phyloP scores from a whole-genome alignment of 176 grass and related monocot genomes.

The Oryza brachyantha region DNA sequence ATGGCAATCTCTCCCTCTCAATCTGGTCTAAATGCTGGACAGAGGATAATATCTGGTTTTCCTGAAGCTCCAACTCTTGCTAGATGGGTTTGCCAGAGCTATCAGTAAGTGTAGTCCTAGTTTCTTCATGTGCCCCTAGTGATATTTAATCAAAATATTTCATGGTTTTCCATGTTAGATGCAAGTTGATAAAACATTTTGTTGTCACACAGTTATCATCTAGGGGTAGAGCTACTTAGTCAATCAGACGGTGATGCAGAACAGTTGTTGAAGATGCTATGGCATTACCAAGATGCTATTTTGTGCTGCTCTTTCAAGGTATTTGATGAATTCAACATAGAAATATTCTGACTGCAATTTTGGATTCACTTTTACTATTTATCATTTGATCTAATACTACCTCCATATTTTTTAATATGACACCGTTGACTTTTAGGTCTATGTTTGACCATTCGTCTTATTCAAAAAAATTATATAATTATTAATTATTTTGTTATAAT shows the following conservation, averaged over 20 bases:
- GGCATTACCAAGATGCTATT: constrained; percentile 93
- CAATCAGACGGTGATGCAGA: constrained; percentile 58
- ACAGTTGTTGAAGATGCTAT: constrained; percentile 77
- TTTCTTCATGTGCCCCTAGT: neutral
- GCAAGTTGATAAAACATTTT: constrained; percentile 25
- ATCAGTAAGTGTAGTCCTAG: constrained; percentile 54
- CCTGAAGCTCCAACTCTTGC: constrained; percentile 78
- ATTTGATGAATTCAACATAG: neutral
- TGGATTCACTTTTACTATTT: too few species aligned
- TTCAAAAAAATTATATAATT: too few species aligned
- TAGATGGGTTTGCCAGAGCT: constrained; percentile 86
- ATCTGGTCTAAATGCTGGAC: constrained; percentile 40
- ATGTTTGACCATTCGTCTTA: too few species aligned
- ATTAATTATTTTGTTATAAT: too few species aligned
- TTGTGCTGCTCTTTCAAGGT: constrained; percentile 96
- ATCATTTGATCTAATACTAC: neutral
- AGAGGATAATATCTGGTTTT: constrained; percentile 55
- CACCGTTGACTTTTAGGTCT: too few species aligned
- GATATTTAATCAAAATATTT: neutral
- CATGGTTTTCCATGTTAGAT: constrained; percentile 14
- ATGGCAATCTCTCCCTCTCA: constrained; percentile 77
- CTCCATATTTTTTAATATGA: too few species aligned
- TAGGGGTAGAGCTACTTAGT: constrained; percentile 77
- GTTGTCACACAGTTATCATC: constrained; percentile 50
- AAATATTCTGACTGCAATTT: neutral